Evolutionary conservation across 169 alveolate species (phyloP).

Genomic region (Eimeria falciformis): DNA sequence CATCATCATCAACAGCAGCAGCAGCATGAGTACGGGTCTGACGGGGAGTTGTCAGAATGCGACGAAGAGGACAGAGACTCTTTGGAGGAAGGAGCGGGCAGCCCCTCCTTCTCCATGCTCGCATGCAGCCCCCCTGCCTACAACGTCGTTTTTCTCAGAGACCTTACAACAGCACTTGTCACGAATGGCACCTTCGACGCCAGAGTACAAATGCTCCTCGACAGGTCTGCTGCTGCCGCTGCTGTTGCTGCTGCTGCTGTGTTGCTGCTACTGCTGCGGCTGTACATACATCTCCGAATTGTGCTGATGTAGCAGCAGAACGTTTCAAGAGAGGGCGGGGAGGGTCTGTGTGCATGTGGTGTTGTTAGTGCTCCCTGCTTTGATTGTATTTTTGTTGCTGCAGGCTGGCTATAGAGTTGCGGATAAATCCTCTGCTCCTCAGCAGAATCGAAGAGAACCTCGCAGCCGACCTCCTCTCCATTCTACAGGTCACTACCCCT

Average conservation of each 20-base stretch:
- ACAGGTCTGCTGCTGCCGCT: slow-evolving; percentile 43
- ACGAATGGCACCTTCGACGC: slow-evolving; percentile 72
- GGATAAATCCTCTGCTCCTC: slow-evolving; percentile 62
- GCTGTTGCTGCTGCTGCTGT: not conserved
- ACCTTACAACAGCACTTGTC: slow-evolving; percentile 65
- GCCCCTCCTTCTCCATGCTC: slow-evolving; percentile 18
- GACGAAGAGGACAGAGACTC: slow-evolving; percentile 21
- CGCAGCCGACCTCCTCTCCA: slow-evolving; percentile 72
- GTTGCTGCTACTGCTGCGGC: not conserved
- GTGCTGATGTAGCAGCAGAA: no score
- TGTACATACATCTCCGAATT: not conserved
- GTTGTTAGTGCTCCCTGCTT: no score
- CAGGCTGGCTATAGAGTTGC: slow-evolving; percentile 42
- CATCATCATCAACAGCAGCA: not conserved
- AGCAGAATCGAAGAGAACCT: slow-evolving; percentile 59
- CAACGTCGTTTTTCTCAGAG: slow-evolving; percentile 49
- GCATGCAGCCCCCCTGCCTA: slow-evolving; percentile 52
- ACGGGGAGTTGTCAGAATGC: not conserved
- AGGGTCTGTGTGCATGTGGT: no score
- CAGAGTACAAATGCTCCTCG: slow-evolving; percentile 58
- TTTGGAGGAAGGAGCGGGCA: not conserved
- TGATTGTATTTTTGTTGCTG: slow-evolving; percentile 10
- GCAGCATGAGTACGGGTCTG: not conserved
- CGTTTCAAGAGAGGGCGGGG: no score
- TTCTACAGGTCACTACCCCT: slow-evolving; percentile 42